These are phyloP conservation scores for Lentinula lateritia DNA, from an alignment of 768 basidiomycete species.

Conservation along the genomic window DNA sequence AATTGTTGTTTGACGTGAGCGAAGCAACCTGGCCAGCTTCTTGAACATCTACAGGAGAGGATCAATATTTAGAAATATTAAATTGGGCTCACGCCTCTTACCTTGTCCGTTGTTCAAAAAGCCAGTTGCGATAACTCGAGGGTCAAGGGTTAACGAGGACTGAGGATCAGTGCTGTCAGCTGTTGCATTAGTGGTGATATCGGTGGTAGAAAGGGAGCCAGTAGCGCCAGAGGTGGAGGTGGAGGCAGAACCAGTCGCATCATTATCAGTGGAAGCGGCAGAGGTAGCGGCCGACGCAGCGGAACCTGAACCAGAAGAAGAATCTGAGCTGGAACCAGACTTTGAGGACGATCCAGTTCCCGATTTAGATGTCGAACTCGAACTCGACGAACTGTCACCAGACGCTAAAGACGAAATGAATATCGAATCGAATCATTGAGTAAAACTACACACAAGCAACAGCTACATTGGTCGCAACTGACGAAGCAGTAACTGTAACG, in stretches of 20 bases:
- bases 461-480: neutral
- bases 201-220: neutral
- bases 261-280: neutral
- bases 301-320: neutral
- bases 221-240: neutral
- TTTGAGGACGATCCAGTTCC: neutral
- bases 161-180: neutral
- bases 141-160: slow-evolving; percentile 4
- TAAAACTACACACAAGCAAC: neutral
- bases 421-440: neutral
- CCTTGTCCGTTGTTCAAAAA: slow-evolving; percentile 52
- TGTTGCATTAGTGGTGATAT: neutral
- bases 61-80: neutral
- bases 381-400: neutral
- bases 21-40: slow-evolving; percentile 47
- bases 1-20: slow-evolving; percentile 62
- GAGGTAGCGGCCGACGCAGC: neutral
- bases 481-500: slow-evolving; percentile 3
- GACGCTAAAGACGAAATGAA: neutral
- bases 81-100: slow-evolving; percentile 14
- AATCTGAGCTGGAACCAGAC: neutral
- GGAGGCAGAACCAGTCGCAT: neutral
- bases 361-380: neutral
- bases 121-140: slow-evolving; percentile 42
- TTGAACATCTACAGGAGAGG: neutral